Base-by-base conservation (phyloP, 139 green algal genomes). In the Tetradesmus obliquus region DNA sequence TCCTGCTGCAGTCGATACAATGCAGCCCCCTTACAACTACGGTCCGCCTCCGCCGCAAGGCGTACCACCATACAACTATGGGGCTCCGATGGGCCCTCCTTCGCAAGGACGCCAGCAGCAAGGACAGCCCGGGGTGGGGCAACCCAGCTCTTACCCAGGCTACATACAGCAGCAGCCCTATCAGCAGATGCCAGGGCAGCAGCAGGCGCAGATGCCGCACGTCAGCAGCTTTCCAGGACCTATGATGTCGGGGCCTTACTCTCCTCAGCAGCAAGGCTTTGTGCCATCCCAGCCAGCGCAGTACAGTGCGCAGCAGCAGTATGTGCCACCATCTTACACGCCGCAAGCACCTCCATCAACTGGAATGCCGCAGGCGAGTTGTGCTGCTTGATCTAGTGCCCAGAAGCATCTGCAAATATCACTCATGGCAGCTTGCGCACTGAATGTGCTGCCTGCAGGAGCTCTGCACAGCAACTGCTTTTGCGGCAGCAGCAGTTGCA, bases 21-120 rank as follows among this genome's bases (percentile, higher is more conserved):
- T 88, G 84, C 84, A 88, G 84, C 84, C 84, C 57, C 84, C 84
- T 88, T 88, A 88, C 57, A 88, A 79, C 84, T 88, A 88, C 22
- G 84, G 84, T 10, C 84, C 84, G 17, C 84, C 84, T 58, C 84
- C 84, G 58, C 84, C 84, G 9, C 24, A 79, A 3, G 84, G 84
- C 22, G 66, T 76, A 76, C 66, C 66, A 76, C 66, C 66, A 24
- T 57, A 88, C 10, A 55, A 80, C 32, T 74, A 71, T 55, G 83
- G 57, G 32, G 32, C 60, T 1, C 58, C 84, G 84, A 55, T 60
- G 12, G 57, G 57, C 13, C 84, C 84, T 3, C 84, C n/a, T 24
- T 88, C 84, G 51, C 84, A 88, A 22, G 58, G 84, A 3, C n/a
- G 84, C 24, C 66, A 76, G 66, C 66, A 76, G 66, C 66, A 76